Base-by-base conservation (phyloP, 257 asterid genomes). In the Salvia hispanica region DNA sequence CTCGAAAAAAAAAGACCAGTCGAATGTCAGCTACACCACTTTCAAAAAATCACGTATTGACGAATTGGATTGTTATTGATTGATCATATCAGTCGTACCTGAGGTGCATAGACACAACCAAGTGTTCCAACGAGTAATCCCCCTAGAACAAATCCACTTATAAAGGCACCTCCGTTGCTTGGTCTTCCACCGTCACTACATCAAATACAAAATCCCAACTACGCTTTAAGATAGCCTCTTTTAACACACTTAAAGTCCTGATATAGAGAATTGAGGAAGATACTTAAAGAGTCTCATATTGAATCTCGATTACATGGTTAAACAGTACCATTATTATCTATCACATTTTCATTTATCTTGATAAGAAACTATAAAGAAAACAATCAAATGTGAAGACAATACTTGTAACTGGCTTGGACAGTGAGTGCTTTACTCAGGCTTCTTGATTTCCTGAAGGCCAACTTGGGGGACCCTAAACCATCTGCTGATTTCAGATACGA, bases 61-160 rank as follows among this genome's bases (percentile, higher is more conserved):
- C 31, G 31, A 25, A 46, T 18, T 33, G 7, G 9, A 16, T 64
- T 14, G 8, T 39, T 39, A 72, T 40, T n/a, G 62, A 40, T 73
- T 51, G 25, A 53, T 43, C 40, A 10, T 7, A 21, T 40, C 57
- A 51, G 62, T 87, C 61, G 45, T 64, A 90, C 97, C 97, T 90
- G 97, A 53, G 96, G 95, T 68, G 97, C 95, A 63, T 81, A 90
- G 43, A 86, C 85, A 39, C 87, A 88, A 64, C 95, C 92, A 71
- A 90, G 88, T 14, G 96, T 74, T 39, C 96, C 97, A 25, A 80
- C 82, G 74, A 90, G 56, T 59, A 90, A 37, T 79, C 96, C 97
- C 58, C 97, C 97, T 43, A 88, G 80, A 77, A 88, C 76, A 75
- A 90, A 88, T 78, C 97, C 96, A 69, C 96, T 86, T 69, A 86